Base-by-base conservation (phyloP, 1,284 basidiomycete species). In the Ceratobasidium sp. region DNA sequence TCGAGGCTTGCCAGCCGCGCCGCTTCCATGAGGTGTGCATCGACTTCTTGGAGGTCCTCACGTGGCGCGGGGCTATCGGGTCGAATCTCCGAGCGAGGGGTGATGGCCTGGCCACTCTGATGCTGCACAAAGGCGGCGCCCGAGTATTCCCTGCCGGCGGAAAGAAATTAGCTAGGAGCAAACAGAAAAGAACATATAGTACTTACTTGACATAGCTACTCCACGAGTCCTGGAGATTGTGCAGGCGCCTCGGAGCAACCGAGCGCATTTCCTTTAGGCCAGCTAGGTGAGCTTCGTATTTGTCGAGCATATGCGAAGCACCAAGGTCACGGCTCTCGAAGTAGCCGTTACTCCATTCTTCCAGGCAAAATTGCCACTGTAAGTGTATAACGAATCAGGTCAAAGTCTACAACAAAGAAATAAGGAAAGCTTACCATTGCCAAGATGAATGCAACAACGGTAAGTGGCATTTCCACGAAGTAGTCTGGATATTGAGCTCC, bases 271-370 rank as follows among this genome's bases (percentile, higher is more conserved):
- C 46, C 26, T 75, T 64, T 15, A 75, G 48, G 13, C 61, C 61
- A 2, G 46, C 71, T 15, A 74, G 46, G 28, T 74, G 71, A 17
- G 57, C 46, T n/a, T 74, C 33, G 61, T 74, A 74, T 48, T 75
- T 75, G 42, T 75, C 50, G 10, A 50, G 46, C 71, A 75, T 75
- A 3, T 62, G 9, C 12, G 48, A 46, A 12, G 48, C 33, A 5
- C 61, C 46, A 9, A 75, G 59, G 13, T 75, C 61, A 9, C 33
- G 9, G 38, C 28, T 52, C 28, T 52, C 26, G 33, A 62, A 64
- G 17, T 33, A 75, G 33, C 71, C 61, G 44, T 28, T 15, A 4
- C 17, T 28, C 70, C 70, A 73, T 28, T 73, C 70, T n/a, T 73
- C 46, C 42, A 75, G 9, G 23, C 71, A 64, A 26, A 64, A 75